A percentile compares a stretch with the other conserved stretches of the same genome.
Evolutionary conservation across 2,329 filamentous ascomycete genomes (phyloP).

Genomic region (Chalara sp.): DNA sequence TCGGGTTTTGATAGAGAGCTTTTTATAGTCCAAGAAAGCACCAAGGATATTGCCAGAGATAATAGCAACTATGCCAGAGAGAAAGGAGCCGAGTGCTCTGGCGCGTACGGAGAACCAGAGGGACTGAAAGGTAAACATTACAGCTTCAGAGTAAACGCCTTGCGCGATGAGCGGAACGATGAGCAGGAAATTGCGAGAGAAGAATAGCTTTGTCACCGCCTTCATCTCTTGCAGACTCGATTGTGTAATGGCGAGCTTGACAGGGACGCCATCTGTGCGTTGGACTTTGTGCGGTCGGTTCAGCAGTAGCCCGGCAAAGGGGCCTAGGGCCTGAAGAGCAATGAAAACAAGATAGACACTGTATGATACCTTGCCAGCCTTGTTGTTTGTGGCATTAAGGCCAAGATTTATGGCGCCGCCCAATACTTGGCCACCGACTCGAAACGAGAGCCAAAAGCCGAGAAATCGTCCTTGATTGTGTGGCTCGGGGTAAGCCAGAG

Average conservation of each 20-base stretch:
- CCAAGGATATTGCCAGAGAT: slow-evolving; percentile 60
- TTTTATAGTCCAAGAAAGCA: slow-evolving; percentile 18
- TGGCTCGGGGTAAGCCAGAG: slow-evolving; percentile 65
- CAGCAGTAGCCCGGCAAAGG: slow-evolving; percentile 57
- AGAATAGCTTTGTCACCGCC: slow-evolving; percentile 50
- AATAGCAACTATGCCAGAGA: slow-evolving; percentile 62
- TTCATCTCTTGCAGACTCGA: slow-evolving; percentile 53
- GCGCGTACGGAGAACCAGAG: slow-evolving; percentile 66
- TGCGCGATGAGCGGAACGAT: slow-evolving; percentile 63
- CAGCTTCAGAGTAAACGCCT: slow-evolving; percentile 63
- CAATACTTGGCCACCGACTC: slow-evolving; percentile 58
- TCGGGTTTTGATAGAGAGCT: slow-evolving; percentile 17
- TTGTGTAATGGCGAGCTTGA: slow-evolving; percentile 50
- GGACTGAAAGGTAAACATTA: slow-evolving; percentile 63
- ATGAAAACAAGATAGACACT: slow-evolving; percentile 66
- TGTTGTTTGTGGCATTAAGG: slow-evolving; percentile 49
- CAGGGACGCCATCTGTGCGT: slow-evolving; percentile 56
- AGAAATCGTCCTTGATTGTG: slow-evolving; percentile 58
- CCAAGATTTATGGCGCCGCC: slow-evolving; percentile 67
- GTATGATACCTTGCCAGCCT: slow-evolving; percentile 61
- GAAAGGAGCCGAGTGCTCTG: slow-evolving; percentile 62
- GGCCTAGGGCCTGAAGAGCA: slow-evolving; percentile 58
- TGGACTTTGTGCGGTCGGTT: slow-evolving; percentile 56
- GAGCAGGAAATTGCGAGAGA: slow-evolving; percentile 55
- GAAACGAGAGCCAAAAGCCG: slow-evolving; percentile 59